Base-by-base conservation (phyloP, 192 early-diverging fungal species). In the Coemansia sp. region DNA sequence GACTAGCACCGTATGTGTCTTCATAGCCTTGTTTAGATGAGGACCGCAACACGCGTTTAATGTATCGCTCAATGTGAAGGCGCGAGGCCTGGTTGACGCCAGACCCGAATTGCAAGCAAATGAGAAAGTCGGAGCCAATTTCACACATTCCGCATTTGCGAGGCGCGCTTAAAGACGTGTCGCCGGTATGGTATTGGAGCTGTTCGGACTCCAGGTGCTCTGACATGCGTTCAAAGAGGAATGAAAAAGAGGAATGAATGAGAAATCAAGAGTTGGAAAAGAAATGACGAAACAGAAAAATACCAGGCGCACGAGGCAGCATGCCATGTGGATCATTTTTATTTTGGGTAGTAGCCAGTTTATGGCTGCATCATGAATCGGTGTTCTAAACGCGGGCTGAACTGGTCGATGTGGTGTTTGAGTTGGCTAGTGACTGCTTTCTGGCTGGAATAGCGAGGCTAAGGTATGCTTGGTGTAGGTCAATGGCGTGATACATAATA, bases 81-180 rank as follows among this genome's bases (percentile, higher is more conserved):
- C 77, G 72, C 8, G 57, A 38, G 40, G 36, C 27, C 6, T 20
- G 44, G 33, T 31, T 22, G 29, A 78, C n/a, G 29, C n/a, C 15
- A 0, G 64, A 27, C 34, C 81, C 77, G 66, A 84, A 84, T 22
- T 67, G 67, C 31, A 84, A 13, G 42, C 65, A 73, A 15, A 78
- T 42, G 6, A 78, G 74, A 36, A 78, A 71, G n/a, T 71, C 68
- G 11, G 72, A 27, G 22, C 61, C 73, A 22, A 49, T 63, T 40
- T 40, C 55, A 43, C 67, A 73, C 40, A 70, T 22, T 15, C 47
- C 38, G 44, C 74, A 76, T 24, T 68, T 47, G 63, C 47, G 15
- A 60, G 31, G 16, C 7, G 57, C 15, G 0, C 15, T 18, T n/a
- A 36, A 31, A 33, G 57, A 16, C 31, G 31, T 34, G 57, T 15